Evolutionary conservation across 2,329 filamentous ascomycete species (phyloP).

Genomic region (Raffaelea ambrosiae): DNA sequence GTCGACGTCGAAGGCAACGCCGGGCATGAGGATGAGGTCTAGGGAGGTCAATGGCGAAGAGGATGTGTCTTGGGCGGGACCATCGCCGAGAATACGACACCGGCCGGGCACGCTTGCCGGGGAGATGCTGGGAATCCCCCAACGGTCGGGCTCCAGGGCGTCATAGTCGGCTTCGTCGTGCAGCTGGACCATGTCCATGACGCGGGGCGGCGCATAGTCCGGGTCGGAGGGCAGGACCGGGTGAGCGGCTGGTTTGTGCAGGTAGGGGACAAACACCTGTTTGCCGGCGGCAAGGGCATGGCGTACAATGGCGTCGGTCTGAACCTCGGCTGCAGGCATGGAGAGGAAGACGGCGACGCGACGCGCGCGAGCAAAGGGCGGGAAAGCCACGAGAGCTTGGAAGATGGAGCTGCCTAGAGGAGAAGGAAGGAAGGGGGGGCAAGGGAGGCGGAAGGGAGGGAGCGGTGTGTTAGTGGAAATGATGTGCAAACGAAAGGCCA

Average conservation of each 20-base stretch:
- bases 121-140: slow-evolving; percentile 88
- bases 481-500: too few relatives aligned
- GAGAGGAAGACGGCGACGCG: slow-evolving; percentile 83
- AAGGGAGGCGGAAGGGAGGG: neutral
- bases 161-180: slow-evolving; percentile 68
- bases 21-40: slow-evolving; percentile 85
- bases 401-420: slow-evolving; percentile 55
- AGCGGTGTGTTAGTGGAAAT: too few relatives aligned
- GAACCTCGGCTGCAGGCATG: slow-evolving; percentile 82
- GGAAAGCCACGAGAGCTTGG: slow-evolving; percentile 54
- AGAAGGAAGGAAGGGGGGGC: neutral
- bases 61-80: slow-evolving; percentile 28
- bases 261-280: slow-evolving; percentile 84
- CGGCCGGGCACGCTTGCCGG: slow-evolving; percentile 55
- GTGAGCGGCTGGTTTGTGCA: slow-evolving; percentile 50
- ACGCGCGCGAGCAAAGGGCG: slow-evolving; percentile 66
- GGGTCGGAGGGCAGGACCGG: slow-evolving; percentile 17
- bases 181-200: slow-evolving; percentile 95
- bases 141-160: slow-evolving; percentile 66
- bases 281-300: slow-evolving; percentile 73
- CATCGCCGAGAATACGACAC: slow-evolving; percentile 64
- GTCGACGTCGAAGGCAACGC: slow-evolving; percentile 77
- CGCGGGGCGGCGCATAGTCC: slow-evolving; percentile 45
- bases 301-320: slow-evolving; percentile 72
- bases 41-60: slow-evolving; percentile 36